Evolutionary conservation across 2,329 filamentous ascomycete genomes (phyloP), one percentile per base, ranked within the genome.

Genomic region (Exophiala bonariae): DNA sequence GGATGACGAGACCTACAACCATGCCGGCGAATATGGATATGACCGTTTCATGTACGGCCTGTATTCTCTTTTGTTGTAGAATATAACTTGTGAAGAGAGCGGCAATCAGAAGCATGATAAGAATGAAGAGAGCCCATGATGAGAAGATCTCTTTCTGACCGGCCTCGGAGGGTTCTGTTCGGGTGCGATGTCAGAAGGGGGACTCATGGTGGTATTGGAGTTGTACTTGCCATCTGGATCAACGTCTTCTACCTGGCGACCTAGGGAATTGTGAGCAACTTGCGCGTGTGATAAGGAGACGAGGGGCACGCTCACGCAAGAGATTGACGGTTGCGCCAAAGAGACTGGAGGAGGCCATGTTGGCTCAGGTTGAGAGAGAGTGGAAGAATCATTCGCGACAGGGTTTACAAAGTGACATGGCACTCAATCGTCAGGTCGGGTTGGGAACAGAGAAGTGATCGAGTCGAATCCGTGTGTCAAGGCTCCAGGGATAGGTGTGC

Each of bases 21-120:
- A 97, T 97, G 62, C 92, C 92, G 48, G 90, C 91, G 74, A 99
- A 97, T 66, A 99, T 99, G 52, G 92, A 97, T 54, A 99, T 84
- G 61, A 97, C 93, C 2, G 93, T 99, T 75, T 99, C 93, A 69
- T 99, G 93, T 44, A 99, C 86, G 20, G 93, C 93, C 63, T 96
- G 93, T 47, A 99, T 91, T 73, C 95, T 96, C 72, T 89, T 91
- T 73, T 93, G 89, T 71, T 97, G 92, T 52, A 99, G 80, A 59
- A 95, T 86, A 73, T 99, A 99, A 77, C 91, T 96, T 35, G 90
- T 95, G 69, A 97, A 95, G 61, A 99, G 88, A 54, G 93, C 92
- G 57, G 87, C 81, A 59, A 97, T 96, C 62, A 99, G 83, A 60
- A 99, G 83, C 73, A 89, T 81, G 61, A 99, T 96, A 61, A 95